A percentile compares a stretch with the other conserved stretches of the same genome.
These are phyloP conservation scores for Vitis hybrid DNA, from an alignment of 177 flowering plant genomes.

Conservation along the genomic window DNA sequence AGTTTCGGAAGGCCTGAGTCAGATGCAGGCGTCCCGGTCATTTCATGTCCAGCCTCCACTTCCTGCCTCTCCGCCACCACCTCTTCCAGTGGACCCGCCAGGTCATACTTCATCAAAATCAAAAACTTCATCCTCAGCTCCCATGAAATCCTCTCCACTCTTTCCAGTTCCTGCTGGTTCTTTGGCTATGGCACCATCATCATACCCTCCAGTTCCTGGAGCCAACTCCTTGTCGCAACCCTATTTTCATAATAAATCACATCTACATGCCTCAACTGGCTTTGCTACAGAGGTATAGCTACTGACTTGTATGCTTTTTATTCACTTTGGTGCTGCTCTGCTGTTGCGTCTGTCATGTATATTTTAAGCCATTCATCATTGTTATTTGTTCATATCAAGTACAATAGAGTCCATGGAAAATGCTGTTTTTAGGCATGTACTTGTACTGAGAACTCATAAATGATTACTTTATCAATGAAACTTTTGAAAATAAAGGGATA, in stretches of 20 bases:
- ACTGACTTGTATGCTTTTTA: not conserved
- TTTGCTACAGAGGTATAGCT: conserved; percentile 37
- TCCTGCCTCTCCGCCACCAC: conserved; percentile 67
- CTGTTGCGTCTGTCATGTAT: not conserved
- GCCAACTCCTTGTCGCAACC: conserved; percentile 18
- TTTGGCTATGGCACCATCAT: conserved; percentile 26
- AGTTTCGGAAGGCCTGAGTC: conserved; percentile 17
- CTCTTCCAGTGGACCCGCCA: conserved; percentile 49
- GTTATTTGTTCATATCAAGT: no score
- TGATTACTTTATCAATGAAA: no score
- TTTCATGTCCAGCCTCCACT: conserved; percentile 50
- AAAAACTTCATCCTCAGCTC: conserved; percentile 30
- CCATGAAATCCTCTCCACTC: conserved; percentile 25
- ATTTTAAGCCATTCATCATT: no score
- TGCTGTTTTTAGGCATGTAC: no score
- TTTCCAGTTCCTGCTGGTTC: conserved; percentile 38
- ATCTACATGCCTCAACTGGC: conserved; percentile 29
- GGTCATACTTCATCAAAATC: conserved; percentile 25
- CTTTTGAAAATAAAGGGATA: no score
- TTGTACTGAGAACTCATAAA: no score
- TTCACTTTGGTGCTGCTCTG: not conserved
- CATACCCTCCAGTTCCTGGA: conserved; percentile 30
- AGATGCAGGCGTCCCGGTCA: conserved; percentile 22
- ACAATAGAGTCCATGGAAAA: no score
- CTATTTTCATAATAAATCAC: conserved; percentile 25